Conservation (phyloP, 768 basidiomycete genomes). For the Dendrothele bispora region DNA sequence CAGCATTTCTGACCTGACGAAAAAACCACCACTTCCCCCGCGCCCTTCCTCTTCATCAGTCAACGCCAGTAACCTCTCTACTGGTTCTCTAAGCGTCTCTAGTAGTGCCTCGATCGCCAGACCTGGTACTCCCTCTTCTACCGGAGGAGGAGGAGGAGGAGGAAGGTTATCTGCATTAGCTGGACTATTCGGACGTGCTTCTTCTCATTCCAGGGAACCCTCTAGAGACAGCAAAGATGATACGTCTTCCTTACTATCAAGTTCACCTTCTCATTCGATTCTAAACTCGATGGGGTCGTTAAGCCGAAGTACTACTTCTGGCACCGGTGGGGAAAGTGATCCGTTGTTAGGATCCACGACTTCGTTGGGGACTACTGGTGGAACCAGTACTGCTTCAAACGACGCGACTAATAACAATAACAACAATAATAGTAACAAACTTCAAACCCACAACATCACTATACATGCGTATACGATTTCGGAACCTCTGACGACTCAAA, state of each 20-base stretch:
- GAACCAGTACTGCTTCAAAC: too few relatives aligned
- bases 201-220: background rate
- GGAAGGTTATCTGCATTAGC: slow-evolving; percentile 1
- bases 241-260: too few relatives aligned
- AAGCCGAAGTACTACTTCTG: too few relatives aligned
- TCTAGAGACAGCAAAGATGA: too few relatives aligned
- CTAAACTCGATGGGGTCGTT: too few relatives aligned
- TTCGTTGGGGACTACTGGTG: too few relatives aligned
- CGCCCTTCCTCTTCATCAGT: slow-evolving; percentile 40
- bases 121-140: slow-evolving; percentile 17
- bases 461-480: background rate
- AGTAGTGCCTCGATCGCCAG: slow-evolving; percentile 13
- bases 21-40: slow-evolving; percentile 30
- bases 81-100: slow-evolving; percentile 30
- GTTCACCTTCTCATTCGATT: too few relatives aligned
- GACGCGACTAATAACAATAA: too few relatives aligned
- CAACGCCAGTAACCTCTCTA: slow-evolving; percentile 17
- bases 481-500: background rate
- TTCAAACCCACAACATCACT: too few relatives aligned
- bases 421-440: too few relatives aligned
- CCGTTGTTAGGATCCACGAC: too few relatives aligned
- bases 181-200: slow-evolving; percentile 4
- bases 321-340: too few relatives aligned
- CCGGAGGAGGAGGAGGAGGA: background rate
- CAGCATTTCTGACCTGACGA: background rate